These are phyloP conservation scores for Aspergillus ostianus DNA, from an alignment of 495 filamentous ascomycete species.

Conservation along the genomic window DNA sequence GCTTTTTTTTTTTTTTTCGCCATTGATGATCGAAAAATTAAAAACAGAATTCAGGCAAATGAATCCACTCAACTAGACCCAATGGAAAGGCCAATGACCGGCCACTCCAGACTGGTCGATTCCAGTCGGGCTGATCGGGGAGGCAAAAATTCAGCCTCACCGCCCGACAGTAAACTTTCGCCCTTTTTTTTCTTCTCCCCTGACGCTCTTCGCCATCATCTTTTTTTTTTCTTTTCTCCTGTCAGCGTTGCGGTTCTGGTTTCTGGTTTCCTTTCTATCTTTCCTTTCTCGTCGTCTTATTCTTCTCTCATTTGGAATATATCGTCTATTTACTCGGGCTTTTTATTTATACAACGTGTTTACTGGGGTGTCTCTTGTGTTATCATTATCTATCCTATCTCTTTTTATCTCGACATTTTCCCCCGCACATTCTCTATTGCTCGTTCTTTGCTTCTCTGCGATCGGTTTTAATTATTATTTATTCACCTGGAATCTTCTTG, in stretches of 20 bases:
- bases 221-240: slow-evolving; percentile 13
- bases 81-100: neutral
- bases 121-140: slow-evolving; percentile 45
- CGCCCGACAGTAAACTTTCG: slow-evolving; percentile 8
- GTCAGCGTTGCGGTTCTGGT: neutral
- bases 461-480: neutral
- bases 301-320: slow-evolving; percentile 1
- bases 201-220: slow-evolving; percentile 35
- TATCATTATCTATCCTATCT: neutral
- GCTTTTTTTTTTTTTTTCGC: neutral
- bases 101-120: neutral
- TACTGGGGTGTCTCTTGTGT: slow-evolving; percentile 7
- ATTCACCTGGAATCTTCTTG: neutral
- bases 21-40: neutral
- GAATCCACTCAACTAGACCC: neutral
- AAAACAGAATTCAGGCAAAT: neutral
- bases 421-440: neutral
- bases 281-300: neutral
- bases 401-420: neutral
- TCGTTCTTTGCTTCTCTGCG: neutral
- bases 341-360: slow-evolving; percentile 13
- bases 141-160: slow-evolving; percentile 38
- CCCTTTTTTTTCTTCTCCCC: slow-evolving; percentile 10
- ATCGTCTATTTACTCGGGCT: neutral
- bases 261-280: slow-evolving; percentile 7